A percentile compares a stretch with the other conserved stretches of the same genome.
phyloP scores from a whole-genome alignment of 805 yeast genomes.

The Suhomyces canberraensis region DNA sequence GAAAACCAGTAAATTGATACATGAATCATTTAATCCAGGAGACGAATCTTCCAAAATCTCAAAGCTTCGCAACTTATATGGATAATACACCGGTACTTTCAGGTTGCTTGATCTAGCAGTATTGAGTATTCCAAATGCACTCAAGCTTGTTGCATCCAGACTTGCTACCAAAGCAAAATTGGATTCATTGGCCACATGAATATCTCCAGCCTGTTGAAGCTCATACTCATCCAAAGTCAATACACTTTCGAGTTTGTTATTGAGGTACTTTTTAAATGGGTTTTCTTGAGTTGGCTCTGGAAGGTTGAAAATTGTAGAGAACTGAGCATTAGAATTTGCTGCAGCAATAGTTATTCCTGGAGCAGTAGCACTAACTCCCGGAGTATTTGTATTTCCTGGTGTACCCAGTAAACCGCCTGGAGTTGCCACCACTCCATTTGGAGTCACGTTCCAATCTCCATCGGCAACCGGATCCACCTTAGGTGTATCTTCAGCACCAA shows the following conservation, averaged over 20 bases:
- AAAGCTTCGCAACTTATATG: conserved; percentile 33
- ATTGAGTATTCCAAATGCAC: conserved; percentile 1
- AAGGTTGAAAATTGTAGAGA: conserved; percentile 22
- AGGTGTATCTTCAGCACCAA: conserved; percentile 1
- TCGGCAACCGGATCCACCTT: conserved; percentile 1
- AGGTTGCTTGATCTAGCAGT: background rate
- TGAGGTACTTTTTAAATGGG: conserved; percentile 16
- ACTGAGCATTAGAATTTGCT: conserved; percentile 1
- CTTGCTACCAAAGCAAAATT: conserved; percentile 20
- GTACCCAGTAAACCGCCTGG: background rate
- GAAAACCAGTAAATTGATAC: conserved; percentile 36
- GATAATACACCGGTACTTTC: background rate
- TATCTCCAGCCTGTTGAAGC: conserved; percentile 29
- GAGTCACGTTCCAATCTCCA: conserved; percentile 1
- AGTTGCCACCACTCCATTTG: background rate
- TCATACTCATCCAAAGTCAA: conserved; percentile 32
- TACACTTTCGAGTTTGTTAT: conserved; percentile 15
- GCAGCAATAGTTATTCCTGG: background rate
- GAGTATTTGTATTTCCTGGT: background rate
- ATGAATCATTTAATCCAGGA: conserved; percentile 26
- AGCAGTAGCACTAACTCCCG: background rate
- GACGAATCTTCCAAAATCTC: conserved; percentile 37
- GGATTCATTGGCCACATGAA: conserved; percentile 27
- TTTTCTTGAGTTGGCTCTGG: conserved; percentile 27
- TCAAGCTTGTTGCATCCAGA: background rate